Conservation (phyloP, 108 stramenopile genomes). For the Cylindrotheca closterium region DNA sequence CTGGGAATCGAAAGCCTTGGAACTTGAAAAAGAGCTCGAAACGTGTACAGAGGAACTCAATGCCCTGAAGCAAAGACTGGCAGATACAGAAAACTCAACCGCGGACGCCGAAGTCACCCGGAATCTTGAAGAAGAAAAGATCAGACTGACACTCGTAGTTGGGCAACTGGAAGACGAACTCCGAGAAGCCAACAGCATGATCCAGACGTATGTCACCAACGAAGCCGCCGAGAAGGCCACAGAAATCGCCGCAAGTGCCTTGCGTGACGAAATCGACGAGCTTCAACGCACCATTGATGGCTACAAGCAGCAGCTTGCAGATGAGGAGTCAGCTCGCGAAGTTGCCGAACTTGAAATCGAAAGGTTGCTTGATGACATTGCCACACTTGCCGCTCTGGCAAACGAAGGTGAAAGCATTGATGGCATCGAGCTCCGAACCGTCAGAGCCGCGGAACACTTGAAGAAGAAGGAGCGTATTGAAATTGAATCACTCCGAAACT, state of each 20-base stretch:
- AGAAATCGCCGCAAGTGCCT: slow-evolving; percentile 58
- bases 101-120: slow-evolving; percentile 5
- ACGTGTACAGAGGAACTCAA: slow-evolving; percentile 7
- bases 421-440: slow-evolving; percentile 54
- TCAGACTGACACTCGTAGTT: slow-evolving; percentile 41
- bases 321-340: slow-evolving; percentile 46
- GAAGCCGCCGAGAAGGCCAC: slow-evolving; percentile 66
- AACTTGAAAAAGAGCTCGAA: slow-evolving; percentile 40
- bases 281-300: slow-evolving; percentile 42
- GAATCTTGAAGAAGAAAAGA: slow-evolving; percentile 37
- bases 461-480: slow-evolving; percentile 61
- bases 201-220: slow-evolving; percentile 71
- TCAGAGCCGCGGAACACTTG: slow-evolving; percentile 57
- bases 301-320: slow-evolving; percentile 35
- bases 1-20: slow-evolving; percentile 58
- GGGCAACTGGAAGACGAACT: slow-evolving; percentile 65
- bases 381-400: slow-evolving; percentile 57
- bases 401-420: slow-evolving; percentile 38
- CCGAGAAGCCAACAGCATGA: slow-evolving; percentile 49
- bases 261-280: slow-evolving; percentile 66
- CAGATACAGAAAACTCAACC: slow-evolving; percentile 5
- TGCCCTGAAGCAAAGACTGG: slow-evolving; percentile 5
- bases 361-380: slow-evolving; percentile 64
- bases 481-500: slow-evolving; percentile 60
- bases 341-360: slow-evolving; percentile 53